phyloP scores from a whole-genome alignment of 1,139 yeast species.

The Sugiyamaella pinicola region DNA sequence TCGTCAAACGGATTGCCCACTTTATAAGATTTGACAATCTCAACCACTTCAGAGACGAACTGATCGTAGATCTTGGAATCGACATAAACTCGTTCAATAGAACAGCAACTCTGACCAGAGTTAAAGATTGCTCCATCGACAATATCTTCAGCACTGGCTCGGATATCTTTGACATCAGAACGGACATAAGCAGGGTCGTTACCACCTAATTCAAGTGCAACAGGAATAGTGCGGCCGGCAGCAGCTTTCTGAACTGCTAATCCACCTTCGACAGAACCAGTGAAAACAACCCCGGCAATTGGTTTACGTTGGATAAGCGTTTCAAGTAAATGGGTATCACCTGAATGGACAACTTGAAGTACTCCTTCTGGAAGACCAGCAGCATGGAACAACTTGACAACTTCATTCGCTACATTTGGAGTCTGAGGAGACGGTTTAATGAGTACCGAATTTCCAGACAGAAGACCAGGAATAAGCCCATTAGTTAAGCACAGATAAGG shows the following conservation, averaged over 20 bases:
- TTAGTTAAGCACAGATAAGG: slow-evolving; percentile 79
- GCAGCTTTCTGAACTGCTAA: slow-evolving; percentile 71
- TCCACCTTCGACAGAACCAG: slow-evolving; percentile 87
- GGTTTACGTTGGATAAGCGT: slow-evolving; percentile 60
- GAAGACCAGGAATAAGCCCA: slow-evolving; percentile 81
- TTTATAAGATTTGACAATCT: slow-evolving; percentile 50
- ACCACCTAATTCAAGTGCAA: slow-evolving; percentile 91
- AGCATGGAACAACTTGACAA: slow-evolving; percentile 60
- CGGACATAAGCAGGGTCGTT: slow-evolving; percentile 74
- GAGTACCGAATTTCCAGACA: slow-evolving; percentile 80
- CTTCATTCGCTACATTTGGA: slow-evolving; percentile 73
- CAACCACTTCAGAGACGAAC: slow-evolving; percentile 67
- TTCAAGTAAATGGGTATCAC: slow-evolving; percentile 66
- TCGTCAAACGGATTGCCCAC: slow-evolving; percentile 77
- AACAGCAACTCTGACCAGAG: slow-evolving; percentile 90
- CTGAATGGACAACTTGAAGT: slow-evolving; percentile 59
- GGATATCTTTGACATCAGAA: slow-evolving; percentile 62
- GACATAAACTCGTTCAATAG: slow-evolving; percentile 80
- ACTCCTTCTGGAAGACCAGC: slow-evolving; percentile 86
- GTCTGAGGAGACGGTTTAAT: slow-evolving; percentile 83
- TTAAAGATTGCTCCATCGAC: slow-evolving; percentile 82
- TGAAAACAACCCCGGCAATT: slow-evolving; percentile 76
- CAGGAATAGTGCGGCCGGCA: slow-evolving; percentile 72
- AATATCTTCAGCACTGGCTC: slow-evolving; percentile 75
- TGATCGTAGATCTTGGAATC: slow-evolving; percentile 69